Conservation (phyloP, 495 filamentous ascomycete species). For the Trichoderma asperelloides region DNA sequence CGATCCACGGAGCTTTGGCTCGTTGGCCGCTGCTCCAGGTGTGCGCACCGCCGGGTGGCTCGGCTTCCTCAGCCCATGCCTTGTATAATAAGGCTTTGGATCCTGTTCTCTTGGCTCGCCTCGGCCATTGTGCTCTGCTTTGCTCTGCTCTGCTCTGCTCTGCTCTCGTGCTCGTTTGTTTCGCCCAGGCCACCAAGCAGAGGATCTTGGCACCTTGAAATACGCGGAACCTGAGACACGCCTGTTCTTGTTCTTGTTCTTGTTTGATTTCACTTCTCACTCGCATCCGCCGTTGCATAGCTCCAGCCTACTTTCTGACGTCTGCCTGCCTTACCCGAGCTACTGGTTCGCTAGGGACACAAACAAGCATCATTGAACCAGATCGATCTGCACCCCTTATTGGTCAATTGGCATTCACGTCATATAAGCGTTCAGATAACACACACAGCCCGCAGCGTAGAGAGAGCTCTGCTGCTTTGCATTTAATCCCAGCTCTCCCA, state of each 20-base stretch:
- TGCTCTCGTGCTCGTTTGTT: too few species aligned
- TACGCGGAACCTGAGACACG: too few species aligned
- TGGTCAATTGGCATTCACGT: background rate
- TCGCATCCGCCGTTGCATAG: too few species aligned
- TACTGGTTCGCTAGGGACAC: background rate
- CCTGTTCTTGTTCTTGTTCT: too few species aligned
- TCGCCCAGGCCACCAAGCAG: too few species aligned
- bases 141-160: too few species aligned
- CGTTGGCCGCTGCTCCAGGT: background rate
- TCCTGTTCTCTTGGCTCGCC: background rate
- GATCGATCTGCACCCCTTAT: background rate
- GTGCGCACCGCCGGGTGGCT: background rate
- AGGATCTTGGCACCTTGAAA: too few species aligned
- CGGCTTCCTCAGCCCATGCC: background rate
- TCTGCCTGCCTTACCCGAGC: background rate
- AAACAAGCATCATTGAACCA: background rate
- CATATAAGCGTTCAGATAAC: background rate
- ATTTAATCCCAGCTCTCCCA: too few species aligned
- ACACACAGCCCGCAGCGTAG: background rate
- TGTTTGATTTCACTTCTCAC: too few species aligned
- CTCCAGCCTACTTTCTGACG: background rate
- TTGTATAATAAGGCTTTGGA: background rate
- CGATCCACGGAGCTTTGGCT: background rate
- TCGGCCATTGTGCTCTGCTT: too few species aligned
- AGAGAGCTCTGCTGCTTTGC: too few species aligned